phyloP scores from a whole-genome alignment of 768 basidiomycete genomes.

The Boletus huronensis region DNA sequence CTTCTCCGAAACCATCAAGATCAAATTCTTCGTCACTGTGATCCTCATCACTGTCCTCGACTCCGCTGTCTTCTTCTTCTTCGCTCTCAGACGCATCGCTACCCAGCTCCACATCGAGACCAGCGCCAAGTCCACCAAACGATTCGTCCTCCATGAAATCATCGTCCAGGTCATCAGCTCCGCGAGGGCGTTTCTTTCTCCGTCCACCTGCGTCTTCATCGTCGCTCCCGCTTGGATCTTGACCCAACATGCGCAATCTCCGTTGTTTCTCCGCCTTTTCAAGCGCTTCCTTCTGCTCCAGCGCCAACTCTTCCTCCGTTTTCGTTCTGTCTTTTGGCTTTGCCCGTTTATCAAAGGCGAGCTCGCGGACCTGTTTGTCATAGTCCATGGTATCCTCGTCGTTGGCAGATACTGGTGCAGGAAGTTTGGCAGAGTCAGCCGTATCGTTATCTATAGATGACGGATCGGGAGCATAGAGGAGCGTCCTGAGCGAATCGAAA shows the following conservation, averaged over 20 bases:
- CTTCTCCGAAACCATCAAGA: conserved; percentile 34
- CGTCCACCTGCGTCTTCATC: conserved; percentile 44
- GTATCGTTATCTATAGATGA: conserved; percentile 40
- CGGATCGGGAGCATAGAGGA: conserved; percentile 61
- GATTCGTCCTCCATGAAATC: conserved; percentile 58
- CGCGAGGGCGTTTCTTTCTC: conserved; percentile 52
- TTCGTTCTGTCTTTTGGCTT: conserved; percentile 94
- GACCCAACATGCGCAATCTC: conserved; percentile 79
- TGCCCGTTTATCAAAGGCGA: conserved; percentile 90
- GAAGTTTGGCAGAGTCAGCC: conserved; percentile 1
- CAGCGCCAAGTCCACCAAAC: conserved; percentile 30
- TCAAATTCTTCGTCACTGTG: conserved; percentile 29
- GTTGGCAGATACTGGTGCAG: neutral
- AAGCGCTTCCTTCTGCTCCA: conserved; percentile 82
- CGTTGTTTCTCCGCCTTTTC: conserved; percentile 83
- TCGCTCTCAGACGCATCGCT: conserved; percentile 36
- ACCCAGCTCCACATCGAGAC: conserved; percentile 39
- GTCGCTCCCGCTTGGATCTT: conserved; percentile 64
- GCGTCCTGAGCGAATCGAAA: conserved; percentile 71
- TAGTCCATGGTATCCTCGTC: conserved; percentile 58
- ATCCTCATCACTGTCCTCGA: conserved; percentile 32
- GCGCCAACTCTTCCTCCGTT: conserved; percentile 90
- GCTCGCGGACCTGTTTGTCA: conserved; percentile 86
- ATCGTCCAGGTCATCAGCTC: conserved; percentile 89
- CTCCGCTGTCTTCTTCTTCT: conserved; percentile 31